Percentiles rank a stretch among this genome's conserved stretches.
phyloP scores from a whole-genome alignment of 148 eudicot species.

The Amaranthus hypochondriacus region DNA sequence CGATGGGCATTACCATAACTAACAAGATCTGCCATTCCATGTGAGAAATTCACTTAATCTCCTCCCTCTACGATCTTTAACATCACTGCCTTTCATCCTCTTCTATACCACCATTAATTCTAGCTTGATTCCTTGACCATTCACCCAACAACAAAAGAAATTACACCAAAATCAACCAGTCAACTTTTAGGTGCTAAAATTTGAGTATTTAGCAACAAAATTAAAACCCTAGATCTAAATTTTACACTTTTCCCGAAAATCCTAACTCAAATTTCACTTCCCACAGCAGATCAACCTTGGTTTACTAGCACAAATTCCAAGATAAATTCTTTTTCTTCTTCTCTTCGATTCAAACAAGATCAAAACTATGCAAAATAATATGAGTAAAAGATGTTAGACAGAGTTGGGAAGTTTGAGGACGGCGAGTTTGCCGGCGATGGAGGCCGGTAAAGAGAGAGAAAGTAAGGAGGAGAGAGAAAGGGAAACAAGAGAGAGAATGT shows the following conservation, averaged over 20 bases:
- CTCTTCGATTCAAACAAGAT: constrained; percentile 1
- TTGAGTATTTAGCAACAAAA: neutral
- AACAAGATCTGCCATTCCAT: constrained; percentile 99
- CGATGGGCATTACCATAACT: constrained; percentile 56
- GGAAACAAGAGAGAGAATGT: constrained; percentile 5
- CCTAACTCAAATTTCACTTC: neutral
- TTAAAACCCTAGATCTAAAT: constrained; percentile 28
- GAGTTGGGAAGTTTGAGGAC: neutral
- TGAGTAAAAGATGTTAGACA: neutral
- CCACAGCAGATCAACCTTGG: constrained; percentile 22
- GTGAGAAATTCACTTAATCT: constrained; percentile 51
- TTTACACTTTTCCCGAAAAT: neutral
- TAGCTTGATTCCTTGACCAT: constrained; percentile 6
- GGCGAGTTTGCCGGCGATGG: constrained; percentile 9
- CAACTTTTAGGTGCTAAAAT: constrained; percentile 8
- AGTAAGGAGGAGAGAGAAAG: constrained; percentile 12
- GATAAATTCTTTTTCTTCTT: neutral
- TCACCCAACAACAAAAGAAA: neutral
- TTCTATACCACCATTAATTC: constrained; percentile 36
- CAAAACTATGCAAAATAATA: neutral
- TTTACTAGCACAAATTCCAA: constrained; percentile 11
- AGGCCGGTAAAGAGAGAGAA: constrained; percentile 11
- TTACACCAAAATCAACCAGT: constrained; percentile 12
- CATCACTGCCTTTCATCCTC: constrained; percentile 74
- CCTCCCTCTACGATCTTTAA: constrained; percentile 43